A percentile compares a stretch with the other conserved stretches of the same genome.
Conservation (phyloP, 2,329 filamentous ascomycete genomes). For the Parascedosporium putredinis region DNA sequence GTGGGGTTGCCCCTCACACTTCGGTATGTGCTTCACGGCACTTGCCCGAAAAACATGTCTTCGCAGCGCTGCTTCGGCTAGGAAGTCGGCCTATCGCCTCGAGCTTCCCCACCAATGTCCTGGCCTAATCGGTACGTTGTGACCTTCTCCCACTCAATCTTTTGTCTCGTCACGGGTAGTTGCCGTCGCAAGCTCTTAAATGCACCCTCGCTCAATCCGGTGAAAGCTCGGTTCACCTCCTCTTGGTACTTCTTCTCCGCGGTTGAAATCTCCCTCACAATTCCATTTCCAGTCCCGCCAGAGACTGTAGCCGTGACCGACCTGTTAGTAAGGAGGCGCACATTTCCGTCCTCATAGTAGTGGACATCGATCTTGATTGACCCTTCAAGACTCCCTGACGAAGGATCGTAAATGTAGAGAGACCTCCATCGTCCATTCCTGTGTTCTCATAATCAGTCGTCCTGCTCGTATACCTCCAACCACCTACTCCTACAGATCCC, state of each 20-base stretch:
- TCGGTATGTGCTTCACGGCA: conserved; percentile 1
- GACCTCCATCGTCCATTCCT: conserved; percentile 97
- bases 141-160: conserved; percentile 99
- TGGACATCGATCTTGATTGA: conserved; percentile 90
- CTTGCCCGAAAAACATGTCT: background rate
- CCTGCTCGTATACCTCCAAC: background rate
- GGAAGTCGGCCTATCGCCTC: conserved; percentile 27
- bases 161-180: conserved; percentile 91
- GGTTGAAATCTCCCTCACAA: conserved; percentile 67
- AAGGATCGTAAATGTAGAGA: conserved; percentile 67
- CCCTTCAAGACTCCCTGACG: conserved; percentile 60
- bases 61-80: background rate
- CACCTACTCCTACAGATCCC: background rate
- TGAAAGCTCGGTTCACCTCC: conserved; percentile 86
- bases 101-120: conserved; percentile 63
- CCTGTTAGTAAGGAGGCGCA: conserved; percentile 85
- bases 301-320: conserved; percentile 52
- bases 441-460: conserved; percentile 13
- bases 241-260: conserved; percentile 92
- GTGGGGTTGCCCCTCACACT: conserved; percentile 3
- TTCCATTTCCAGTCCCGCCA: conserved; percentile 52
- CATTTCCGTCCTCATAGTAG: conserved; percentile 99
- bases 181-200: conserved; percentile 92
- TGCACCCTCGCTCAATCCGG: conserved; percentile 77
- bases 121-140: conserved; percentile 80